phyloP scores from a whole-genome alignment of 805 yeast genomes.

The Groenewaldozyma tartarivorans region DNA sequence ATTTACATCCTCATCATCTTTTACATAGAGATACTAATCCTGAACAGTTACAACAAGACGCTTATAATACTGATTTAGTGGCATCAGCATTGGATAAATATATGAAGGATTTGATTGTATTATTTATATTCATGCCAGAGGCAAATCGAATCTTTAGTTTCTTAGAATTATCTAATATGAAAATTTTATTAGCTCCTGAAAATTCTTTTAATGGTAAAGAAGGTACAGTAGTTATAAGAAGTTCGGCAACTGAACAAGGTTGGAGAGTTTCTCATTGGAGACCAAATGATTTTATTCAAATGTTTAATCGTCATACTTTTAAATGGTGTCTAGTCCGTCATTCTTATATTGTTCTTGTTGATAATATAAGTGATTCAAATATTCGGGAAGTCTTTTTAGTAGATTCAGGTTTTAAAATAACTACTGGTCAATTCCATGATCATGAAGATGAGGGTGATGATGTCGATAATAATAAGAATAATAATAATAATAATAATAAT shows the following conservation, averaged over 20 bases:
- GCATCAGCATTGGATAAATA: slow-evolving; percentile 47
- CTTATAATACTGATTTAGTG: neutral
- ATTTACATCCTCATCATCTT: neutral
- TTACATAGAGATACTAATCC: neutral
- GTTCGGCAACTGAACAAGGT: slow-evolving; percentile 82
- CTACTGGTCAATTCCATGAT: slow-evolving; percentile 27
- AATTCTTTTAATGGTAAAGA: slow-evolving; percentile 78
- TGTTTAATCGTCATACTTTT: slow-evolving; percentile 83
- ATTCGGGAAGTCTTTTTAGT: slow-evolving; percentile 87
- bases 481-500: slow-evolving; percentile 12
- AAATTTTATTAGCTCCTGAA: slow-evolving; percentile 75
- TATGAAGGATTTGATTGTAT: slow-evolving; percentile 48
- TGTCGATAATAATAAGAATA: slow-evolving; percentile 4
- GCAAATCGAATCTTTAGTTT: slow-evolving; percentile 77
- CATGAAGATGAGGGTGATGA: slow-evolving; percentile 23
- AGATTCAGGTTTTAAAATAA: slow-evolving; percentile 62
- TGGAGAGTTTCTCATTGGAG: slow-evolving; percentile 92
- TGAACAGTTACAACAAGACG: neutral
- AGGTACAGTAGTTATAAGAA: slow-evolving; percentile 70
- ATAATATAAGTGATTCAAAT: slow-evolving; percentile 76
- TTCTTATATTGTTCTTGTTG: slow-evolving; percentile 76
- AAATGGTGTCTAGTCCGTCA: slow-evolving; percentile 88
- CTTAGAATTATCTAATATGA: slow-evolving; percentile 82
- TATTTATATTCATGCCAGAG: slow-evolving; percentile 64
- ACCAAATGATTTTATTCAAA: slow-evolving; percentile 67